Conservation (phyloP, 139 green algal genomes). For the Asterochloris sp. region DNA sequence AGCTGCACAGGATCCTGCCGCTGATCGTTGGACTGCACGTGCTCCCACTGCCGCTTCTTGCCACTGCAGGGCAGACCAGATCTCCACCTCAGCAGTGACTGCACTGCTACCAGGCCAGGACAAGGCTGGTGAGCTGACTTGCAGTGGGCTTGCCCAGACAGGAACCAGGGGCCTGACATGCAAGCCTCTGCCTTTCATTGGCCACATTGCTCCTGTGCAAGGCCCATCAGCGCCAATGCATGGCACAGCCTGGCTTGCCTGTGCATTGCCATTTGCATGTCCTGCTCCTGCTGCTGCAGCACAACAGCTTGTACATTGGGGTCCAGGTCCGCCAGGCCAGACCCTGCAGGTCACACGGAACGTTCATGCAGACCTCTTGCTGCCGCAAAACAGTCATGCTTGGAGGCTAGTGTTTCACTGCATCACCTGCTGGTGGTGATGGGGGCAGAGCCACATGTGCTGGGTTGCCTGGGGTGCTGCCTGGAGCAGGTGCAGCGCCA, state of each 20-base stretch:
- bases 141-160: neutral
- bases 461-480: neutral
- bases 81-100: too few relatives aligned
- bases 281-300: slow-evolving; percentile 11
- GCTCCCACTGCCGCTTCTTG: too few relatives aligned
- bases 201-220: neutral
- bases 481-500: neutral
- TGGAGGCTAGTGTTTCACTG: neutral
- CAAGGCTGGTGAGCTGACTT: neutral
- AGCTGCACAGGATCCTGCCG: too few relatives aligned
- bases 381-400: neutral
- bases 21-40: too few relatives aligned
- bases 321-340: neutral
- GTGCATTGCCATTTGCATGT: neutral
- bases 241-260: neutral
- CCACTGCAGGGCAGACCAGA: too few relatives aligned
- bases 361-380: neutral
- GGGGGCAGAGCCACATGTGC: neutral
- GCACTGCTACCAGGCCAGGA: neutral
- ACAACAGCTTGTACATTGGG: slow-evolving; percentile 6
- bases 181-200: neutral
- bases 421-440: neutral
- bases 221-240: neutral
- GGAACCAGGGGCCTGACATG: neutral
- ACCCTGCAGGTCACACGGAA: neutral